Evolutionary conservation across 257 asterid species (phyloP).

Genomic region (Capsicum rhomboideum): DNA sequence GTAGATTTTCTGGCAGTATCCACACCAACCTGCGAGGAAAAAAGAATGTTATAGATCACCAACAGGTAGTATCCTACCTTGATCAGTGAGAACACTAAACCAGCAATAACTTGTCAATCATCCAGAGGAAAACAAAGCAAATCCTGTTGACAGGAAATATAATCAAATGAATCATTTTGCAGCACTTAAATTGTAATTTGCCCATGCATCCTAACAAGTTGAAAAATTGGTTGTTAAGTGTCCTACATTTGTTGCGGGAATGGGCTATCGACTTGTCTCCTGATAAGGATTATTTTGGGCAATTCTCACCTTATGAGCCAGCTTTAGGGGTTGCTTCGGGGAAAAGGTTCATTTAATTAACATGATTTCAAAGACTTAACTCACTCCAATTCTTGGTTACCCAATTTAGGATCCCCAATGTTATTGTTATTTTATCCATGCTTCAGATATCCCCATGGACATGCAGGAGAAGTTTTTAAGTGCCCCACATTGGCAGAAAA

Average conservation of each 20-base stretch:
- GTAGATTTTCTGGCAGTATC: conserved; percentile 71
- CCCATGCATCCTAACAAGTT: neutral
- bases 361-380: neutral
- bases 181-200: neutral
- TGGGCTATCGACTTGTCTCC: neutral
- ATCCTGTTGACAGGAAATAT: neutral
- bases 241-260: neutral
- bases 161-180: neutral
- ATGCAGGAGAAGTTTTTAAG: neutral
- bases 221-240: neutral
- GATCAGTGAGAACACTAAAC: neutral
- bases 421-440: neutral
- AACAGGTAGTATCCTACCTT: neutral
- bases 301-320: neutral
- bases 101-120: neutral
- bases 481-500: neutral
- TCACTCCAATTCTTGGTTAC: neutral
- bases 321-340: neutral
- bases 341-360: neutral
- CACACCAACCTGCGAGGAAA: conserved; percentile 49
- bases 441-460: neutral
- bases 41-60: neutral
- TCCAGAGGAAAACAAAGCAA: neutral
- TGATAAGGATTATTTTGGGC: neutral
- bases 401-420: neutral